These are phyloP conservation scores for Thalassiosira sp. DNA, from an alignment of 352 stramenopile species.

Conservation along the genomic window DNA sequence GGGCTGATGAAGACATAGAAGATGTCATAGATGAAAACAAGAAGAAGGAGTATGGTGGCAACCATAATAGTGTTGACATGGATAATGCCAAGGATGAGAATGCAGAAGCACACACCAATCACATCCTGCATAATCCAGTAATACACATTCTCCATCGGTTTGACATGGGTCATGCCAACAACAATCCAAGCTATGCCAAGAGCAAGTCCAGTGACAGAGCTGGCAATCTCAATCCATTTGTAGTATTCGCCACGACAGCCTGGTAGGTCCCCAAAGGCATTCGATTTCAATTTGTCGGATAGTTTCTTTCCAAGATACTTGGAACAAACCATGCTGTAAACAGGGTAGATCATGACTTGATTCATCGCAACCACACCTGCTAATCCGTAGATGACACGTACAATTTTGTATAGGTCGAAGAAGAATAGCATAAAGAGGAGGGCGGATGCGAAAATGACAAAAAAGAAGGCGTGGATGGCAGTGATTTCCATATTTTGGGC, in stretches of 20 bases:
- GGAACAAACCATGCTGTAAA: slow-evolving; percentile 37
- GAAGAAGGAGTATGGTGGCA: slow-evolving; percentile 85
- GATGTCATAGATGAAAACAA: slow-evolving; percentile 90
- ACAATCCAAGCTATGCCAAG: slow-evolving; percentile 53
- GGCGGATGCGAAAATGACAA: slow-evolving; percentile 84
- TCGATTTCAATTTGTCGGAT: slow-evolving; percentile 11
- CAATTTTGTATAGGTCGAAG: slow-evolving; percentile 71
- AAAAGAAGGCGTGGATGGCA: slow-evolving; percentile 84
- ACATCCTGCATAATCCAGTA: slow-evolving; percentile 89
- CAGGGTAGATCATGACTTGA: slow-evolving; percentile 40
- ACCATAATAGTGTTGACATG: slow-evolving; percentile 89
- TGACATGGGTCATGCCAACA: slow-evolving; percentile 36
- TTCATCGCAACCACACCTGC: slow-evolving; percentile 47
- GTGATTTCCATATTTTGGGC: slow-evolving; percentile 78
- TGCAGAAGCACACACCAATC: slow-evolving; percentile 88
- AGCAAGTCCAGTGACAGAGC: slow-evolving; percentile 15
- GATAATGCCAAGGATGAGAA: slow-evolving; percentile 87
- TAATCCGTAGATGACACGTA: slow-evolving; percentile 82
- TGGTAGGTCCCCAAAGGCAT: slow-evolving; percentile 16
- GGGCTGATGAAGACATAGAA: slow-evolving; percentile 91
- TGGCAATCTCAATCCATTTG: slow-evolving; percentile 32
- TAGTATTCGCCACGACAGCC: not conserved
- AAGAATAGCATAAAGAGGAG: slow-evolving; percentile 88
- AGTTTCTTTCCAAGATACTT: slow-evolving; percentile 17
- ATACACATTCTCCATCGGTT: slow-evolving; percentile 80